Evolutionary conservation across 306 rosid species (phyloP).

Genomic region (Medicago arabica): DNA sequence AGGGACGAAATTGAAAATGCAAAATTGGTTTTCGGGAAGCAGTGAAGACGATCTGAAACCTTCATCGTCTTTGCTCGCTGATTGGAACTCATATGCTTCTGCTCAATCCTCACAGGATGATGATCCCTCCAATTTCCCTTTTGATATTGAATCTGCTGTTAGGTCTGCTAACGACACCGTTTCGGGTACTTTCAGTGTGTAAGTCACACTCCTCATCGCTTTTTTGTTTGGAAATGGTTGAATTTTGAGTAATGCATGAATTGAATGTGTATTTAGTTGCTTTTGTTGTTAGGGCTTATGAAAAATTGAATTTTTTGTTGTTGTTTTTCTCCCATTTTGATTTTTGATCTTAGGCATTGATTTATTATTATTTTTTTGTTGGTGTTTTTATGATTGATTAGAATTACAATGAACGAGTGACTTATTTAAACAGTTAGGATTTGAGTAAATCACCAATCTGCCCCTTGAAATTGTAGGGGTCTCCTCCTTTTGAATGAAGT

Average conservation of each 20-base stretch:
- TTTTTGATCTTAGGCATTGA: background rate
- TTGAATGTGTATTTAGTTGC: background rate
- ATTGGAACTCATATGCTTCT: constrained; percentile 92
- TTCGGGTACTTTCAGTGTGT: constrained; percentile 91
- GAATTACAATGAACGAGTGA: background rate
- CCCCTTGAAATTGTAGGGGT: too few relatives aligned
- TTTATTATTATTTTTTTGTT: too few relatives aligned
- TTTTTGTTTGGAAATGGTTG: background rate
- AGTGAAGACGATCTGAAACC: constrained; percentile 53
- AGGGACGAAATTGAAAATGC: constrained; percentile 49
- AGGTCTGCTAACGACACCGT: constrained; percentile 95
- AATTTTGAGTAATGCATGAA: background rate
- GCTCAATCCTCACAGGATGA: constrained; percentile 65
- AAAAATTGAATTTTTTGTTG: background rate
- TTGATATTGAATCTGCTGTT: constrained; percentile 95
- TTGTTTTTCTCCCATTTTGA: background rate
- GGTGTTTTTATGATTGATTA: background rate
- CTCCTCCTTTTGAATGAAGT: too few relatives aligned
- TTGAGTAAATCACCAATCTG: too few relatives aligned
- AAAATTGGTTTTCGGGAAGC: constrained; percentile 79
- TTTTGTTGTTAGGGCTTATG: background rate
- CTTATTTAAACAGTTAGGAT: too few relatives aligned
- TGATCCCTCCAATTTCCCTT: constrained; percentile 54
- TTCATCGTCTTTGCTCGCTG: constrained; percentile 73
- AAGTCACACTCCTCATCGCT: constrained; percentile 39